Evolutionary conservation across 2,329 filamentous ascomycete species (phyloP).

Genomic region (Diaporthe longicolla): DNA sequence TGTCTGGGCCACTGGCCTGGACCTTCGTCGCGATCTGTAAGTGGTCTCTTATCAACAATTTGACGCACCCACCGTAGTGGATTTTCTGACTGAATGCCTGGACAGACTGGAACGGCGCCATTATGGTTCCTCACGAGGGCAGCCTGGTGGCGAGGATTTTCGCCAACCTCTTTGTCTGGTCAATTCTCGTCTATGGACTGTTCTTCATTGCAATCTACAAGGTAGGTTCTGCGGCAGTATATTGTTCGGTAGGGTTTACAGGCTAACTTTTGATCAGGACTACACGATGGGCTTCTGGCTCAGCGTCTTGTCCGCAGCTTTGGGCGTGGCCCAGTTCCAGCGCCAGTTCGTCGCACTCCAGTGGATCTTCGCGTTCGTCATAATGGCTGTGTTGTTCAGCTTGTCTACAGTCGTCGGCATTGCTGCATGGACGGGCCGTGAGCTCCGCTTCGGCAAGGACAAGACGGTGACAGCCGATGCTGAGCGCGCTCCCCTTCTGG

Average conservation of each 20-base stretch:
- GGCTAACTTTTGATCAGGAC: slow-evolving; percentile 58
- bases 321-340: slow-evolving; percentile 84
- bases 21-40: slow-evolving; percentile 81
- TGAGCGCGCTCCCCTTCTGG: slow-evolving; percentile 74
- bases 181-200: slow-evolving; percentile 80
- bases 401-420: slow-evolving; percentile 75
- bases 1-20: slow-evolving; percentile 86
- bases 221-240: slow-evolving; percentile 58
- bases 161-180: slow-evolving; percentile 91
- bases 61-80: no score
- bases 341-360: slow-evolving; percentile 83
- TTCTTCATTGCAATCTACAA: slow-evolving; percentile 83
- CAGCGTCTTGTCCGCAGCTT: slow-evolving; percentile 78
- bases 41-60: not conserved
- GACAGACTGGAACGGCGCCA: slow-evolving; percentile 83
- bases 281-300: slow-evolving; percentile 86
- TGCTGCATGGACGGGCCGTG: slow-evolving; percentile 73
- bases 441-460: slow-evolving; percentile 64
- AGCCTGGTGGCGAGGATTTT: slow-evolving; percentile 80
- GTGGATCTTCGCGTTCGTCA: slow-evolving; percentile 92
- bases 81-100: not conserved
- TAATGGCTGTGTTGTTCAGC: slow-evolving; percentile 82
- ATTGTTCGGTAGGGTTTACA: not conserved
- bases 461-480: slow-evolving; percentile 59
- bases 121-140: slow-evolving; percentile 79